Base-by-base conservation (phyloP, 148 eudicot genomes). In the Rhododendron ovatum region DNA sequence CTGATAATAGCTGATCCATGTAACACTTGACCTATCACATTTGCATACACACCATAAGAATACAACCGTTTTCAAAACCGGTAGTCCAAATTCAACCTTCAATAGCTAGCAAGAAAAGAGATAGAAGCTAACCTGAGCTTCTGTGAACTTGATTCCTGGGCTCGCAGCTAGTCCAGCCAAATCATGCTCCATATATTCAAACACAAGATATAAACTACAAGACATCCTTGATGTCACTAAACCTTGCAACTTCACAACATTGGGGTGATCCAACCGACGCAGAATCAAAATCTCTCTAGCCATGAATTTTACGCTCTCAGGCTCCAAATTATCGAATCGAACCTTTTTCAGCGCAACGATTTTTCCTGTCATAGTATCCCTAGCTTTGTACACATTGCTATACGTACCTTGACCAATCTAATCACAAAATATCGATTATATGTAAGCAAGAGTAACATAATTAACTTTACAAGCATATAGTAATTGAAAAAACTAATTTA, bases 361-460 rank as follows among this genome's bases (percentile, higher is more conserved):
- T 35, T 92, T 94, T 11, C 98, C 98, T 10, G 91, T 92, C 69
- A 94, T 79, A 47, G 88, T 57, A 83, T 95, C 98, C 89, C 94
- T 91, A 83, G 96, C 98, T 92, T 95, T 95, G 88, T 94, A 95
- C 91, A 95, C 98, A 90, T 93, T 95, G 86, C 98, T 94, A 69
- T 95, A 95, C 57, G 98, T 95, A 26, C 98, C 98, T 93, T 94
- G 96, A 48, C 98, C 98, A 91, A 95, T 94, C 98, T 95, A 85
- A 89, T 26, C 79, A 87, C 71, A 57, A 79, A 81, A 69, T 74
- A 30, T n/a, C 67, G n/a, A 83, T 71, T 74, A 81, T 51, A 89
- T 17, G 75, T 57, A 84, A 80, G 55, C 82, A 80, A 20, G 20
- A 78, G 82, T 81, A 59, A 87, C 18, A 47, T 24, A 69, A 65